Conservation (phyloP, 2,329 filamentous ascomycete genomes). For the Ilyonectria destructans region DNA sequence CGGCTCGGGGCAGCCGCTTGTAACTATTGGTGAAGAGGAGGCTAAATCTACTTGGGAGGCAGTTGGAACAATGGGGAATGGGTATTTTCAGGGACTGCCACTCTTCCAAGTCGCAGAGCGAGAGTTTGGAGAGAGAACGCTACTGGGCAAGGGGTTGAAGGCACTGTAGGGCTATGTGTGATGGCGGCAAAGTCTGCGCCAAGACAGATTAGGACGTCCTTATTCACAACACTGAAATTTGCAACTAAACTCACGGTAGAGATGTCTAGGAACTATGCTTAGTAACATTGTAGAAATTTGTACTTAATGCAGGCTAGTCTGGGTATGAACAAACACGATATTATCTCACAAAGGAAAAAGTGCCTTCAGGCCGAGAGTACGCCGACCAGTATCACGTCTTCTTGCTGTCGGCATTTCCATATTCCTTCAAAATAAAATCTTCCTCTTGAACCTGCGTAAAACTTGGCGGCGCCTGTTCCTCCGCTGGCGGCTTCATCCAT, state of each 20-base stretch:
- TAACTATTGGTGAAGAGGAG: conserved; percentile 79
- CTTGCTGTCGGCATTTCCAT: background rate
- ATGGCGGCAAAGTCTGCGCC: too few species aligned
- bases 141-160: conserved; percentile 2
- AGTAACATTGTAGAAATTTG: too few species aligned
- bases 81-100: conserved; percentile 74
- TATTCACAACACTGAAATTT: too few species aligned
- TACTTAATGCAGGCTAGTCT: too few species aligned
- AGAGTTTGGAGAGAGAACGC: conserved; percentile 17
- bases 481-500: conserved; percentile 22
- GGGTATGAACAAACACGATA: too few species aligned
- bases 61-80: conserved; percentile 73
- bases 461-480: conserved; percentile 9
- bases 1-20: conserved; percentile 74
- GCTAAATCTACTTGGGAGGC: conserved; percentile 78
- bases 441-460: conserved; percentile 17
- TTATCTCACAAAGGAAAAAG: too few species aligned
- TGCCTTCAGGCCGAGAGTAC: too few species aligned
- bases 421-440: background rate
- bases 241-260: too few species aligned
- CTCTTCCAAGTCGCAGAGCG: conserved; percentile 23
- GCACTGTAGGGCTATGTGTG: background rate
- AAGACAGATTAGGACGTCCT: too few species aligned
- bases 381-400: background rate
- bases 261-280: too few species aligned